Evolutionary conservation across 2,329 filamentous ascomycete genomes (phyloP), one percentile per base, ranked within the genome.

Genomic region (Fusarium udum): DNA sequence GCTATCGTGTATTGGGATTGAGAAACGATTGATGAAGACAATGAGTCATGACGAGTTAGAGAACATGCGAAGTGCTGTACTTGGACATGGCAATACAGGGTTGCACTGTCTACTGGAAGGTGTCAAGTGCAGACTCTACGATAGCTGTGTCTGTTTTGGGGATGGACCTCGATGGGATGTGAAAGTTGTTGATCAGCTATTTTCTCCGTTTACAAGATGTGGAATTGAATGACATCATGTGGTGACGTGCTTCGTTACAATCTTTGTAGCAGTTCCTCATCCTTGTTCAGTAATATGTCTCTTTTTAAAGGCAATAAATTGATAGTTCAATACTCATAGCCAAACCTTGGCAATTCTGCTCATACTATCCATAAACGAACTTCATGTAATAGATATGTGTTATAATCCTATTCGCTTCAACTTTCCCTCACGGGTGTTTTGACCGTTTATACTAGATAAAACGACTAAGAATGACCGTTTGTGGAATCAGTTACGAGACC

Each of bases 121-220:
- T 1, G 31, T 36, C 3, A 12, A 68, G 14, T 68, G 65, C 4
- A 55, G 37, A 2, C 26, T 68, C 1, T 63, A 34, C 28, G 40
- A 68, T 22, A 62, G 3, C 26, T 36, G 55, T 7, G 56, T 68
- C 13, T 68, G 65, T 15, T 68, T 68, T n/a, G 65, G 56, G 0
- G 65, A 68, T 7, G 65, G 64, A 8, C 65, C 65, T 39, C 64
- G 65, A 14, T 68, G 65, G 55, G 32, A 63, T 3, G 16, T 55
- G 0, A 22, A 40, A 3, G 3, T 20, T 1, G n/a, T 68, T 13
- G 64, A 55, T n/a, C 8, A 24, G 11, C 6, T 68, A 0, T 68
- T 68, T 11, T 26, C 20, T n/a, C 20, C 24, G 3, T 14, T 55
- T 4, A 26, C 4, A 16, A 2, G 2, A n/a, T 8, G 3, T 3